Conservation (phyloP, 2,329 filamentous ascomycete genomes). For the Hypoxylon sp. region DNA sequence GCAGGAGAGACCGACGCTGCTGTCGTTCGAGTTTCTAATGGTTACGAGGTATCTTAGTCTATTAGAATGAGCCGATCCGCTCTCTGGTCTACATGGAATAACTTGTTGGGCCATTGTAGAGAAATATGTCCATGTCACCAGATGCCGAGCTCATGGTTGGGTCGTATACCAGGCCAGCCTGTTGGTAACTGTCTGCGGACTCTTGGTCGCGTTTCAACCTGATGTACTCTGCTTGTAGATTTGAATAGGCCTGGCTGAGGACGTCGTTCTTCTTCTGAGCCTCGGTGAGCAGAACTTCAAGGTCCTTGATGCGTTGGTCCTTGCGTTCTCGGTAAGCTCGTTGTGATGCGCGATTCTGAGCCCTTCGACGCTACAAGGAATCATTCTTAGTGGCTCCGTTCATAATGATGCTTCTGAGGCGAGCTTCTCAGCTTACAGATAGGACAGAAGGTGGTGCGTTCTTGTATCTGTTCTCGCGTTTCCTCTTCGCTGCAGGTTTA, state of each 20-base stretch:
- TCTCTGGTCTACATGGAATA: constrained; percentile 31
- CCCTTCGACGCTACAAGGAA: constrained; percentile 64
- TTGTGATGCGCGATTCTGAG: constrained; percentile 72
- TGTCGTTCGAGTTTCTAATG: constrained; percentile 1
- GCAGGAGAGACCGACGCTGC: neutral
- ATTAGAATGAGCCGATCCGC: neutral
- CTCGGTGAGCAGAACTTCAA: constrained; percentile 68
- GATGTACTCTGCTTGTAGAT: constrained; percentile 62
- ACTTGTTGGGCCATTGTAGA: constrained; percentile 42
- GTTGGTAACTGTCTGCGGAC: constrained; percentile 48
- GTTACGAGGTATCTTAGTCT: neutral
- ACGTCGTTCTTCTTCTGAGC: constrained; percentile 68
- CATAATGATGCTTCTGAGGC: constrained; percentile 1
- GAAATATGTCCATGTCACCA: constrained; percentile 46
- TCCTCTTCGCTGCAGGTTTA: constrained; percentile 61
- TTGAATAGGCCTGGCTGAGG: constrained; percentile 66
- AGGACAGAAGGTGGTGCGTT: constrained; percentile 65
- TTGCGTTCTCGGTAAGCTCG: constrained; percentile 73
- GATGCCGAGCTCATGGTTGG: constrained; percentile 38
- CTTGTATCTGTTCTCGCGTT: constrained; percentile 66
- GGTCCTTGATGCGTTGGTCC: constrained; percentile 74
- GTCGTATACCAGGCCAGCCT: constrained; percentile 43
- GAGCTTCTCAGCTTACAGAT: constrained; percentile 56
- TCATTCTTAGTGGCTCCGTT: constrained; percentile 31
- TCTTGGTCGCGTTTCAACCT: constrained; percentile 55